Evolutionary conservation across 1,139 yeast species (phyloP), one percentile per base, ranked within the genome.

Genomic region (Saccharomyces hybrid): DNA sequence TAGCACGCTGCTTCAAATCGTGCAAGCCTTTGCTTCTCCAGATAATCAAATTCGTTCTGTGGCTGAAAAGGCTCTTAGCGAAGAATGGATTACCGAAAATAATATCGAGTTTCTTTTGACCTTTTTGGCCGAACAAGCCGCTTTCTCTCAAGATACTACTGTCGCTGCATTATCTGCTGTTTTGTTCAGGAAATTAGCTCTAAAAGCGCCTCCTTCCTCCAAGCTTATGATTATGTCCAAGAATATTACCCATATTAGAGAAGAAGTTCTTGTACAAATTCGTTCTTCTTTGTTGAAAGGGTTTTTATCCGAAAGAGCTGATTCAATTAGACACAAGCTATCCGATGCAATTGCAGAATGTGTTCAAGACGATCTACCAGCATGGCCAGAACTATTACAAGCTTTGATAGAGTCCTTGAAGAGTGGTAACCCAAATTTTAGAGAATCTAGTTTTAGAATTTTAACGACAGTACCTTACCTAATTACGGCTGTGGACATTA

Each of bases 311-410:
- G 84, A 78, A 56, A 86, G 84, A 67, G 75, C 86, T 25, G 81
- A 81, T 57, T 63, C 64, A 47, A 91, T 90, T 41, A 84, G 98
- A 69, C 97, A 91, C 70, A 93, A 93, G 69, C 76, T 93, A 54
- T 84, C 97, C 4, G 99, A 93, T 74, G 96, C 96, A 4, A 87
- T 93, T 55, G 88, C 98, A 0, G 98, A 91, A 70, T 82, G 93
- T 47, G 95, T 97, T 3, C 84, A 82, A 62, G 83, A 79, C 50
- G 88, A 83, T 62, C 69, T 75, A 42, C 75, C 76, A 26, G 71
- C 77, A 13, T 91, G 98, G 98, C 80, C 83, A 30, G 91, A 87
- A 50, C 78, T 91, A 50, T 73, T 89, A 49, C 90, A 89, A 51
- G 82, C 90, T 1, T 75, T 91, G 51, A 80, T 88, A 62, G 84